Evolutionary conservation across 805 yeast species (phyloP), one percentile per base, ranked within the genome.

Genomic region (Wickerhamomyces rabaulensis): DNA sequence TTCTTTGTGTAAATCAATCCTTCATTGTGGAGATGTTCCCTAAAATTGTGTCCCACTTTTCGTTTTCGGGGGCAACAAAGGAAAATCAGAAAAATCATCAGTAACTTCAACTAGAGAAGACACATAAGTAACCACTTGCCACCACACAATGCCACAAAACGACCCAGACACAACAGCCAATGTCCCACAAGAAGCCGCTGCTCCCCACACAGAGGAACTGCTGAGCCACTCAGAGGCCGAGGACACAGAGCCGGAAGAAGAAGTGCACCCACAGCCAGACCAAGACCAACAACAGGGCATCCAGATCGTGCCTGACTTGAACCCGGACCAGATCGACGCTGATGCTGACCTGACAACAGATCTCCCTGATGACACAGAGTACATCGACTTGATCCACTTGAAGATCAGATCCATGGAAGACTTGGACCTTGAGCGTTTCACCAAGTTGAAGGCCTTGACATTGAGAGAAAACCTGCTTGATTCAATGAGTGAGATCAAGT

Each of bases 391-490:
- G 52, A 71, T 84, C 17, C 95, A 88, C 60, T 66, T 84, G 60
- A 86, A 85, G 64, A 79, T 88, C 37, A 58, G 70, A 9, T 76
- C 85, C 0, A 57, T 89, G 57, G 83, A 79, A 45, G 87, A 75
- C 49, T 68, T 88, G 53, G 70, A 77, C 27, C 65, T 88, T 41
- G 62, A 60, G 13, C 69, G 87, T 47, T 87, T 90, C 61, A 60
- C 61, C 2, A 64, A 77, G 25, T 67, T 90, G 49, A 81, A 77
- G 53, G 61, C 71, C 5, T 68, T 92, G 19, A 84, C 90, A 50
- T 70, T 94, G 49, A 78, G 99, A 61, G 96, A 90, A 59, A 94
- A 94, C 64, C 69, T 89, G 52, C 70, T 94, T 36, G 82, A 85
- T 25, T 76, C 84, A n/a, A 73, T 91, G 35, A 75, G 80, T 39